Evolutionary conservation across 139 green algal genomes (phyloP).

Genomic region (Tetradesmus lagerheimii): DNA sequence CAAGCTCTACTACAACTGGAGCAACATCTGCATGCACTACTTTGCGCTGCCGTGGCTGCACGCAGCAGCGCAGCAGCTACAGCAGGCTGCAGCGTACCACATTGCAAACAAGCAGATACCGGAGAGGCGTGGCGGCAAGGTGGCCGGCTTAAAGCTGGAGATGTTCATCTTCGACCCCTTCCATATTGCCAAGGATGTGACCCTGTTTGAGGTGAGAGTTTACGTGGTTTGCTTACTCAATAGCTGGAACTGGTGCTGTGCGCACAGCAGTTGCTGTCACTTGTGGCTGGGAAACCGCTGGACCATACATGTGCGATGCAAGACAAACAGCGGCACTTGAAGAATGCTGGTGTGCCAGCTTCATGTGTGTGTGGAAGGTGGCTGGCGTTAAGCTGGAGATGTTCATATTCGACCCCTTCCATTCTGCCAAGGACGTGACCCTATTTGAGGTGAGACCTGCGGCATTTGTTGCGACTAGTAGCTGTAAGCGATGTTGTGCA

Average conservation of each 20-base stretch:
- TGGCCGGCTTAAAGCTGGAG: constrained; percentile 94
- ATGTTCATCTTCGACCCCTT: constrained; percentile 99
- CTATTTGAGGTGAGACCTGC: constrained; percentile 73
- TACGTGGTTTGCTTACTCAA: neutral
- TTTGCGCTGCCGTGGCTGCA: constrained; percentile 86
- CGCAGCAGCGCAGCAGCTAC: constrained; percentile 49
- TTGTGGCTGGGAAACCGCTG: too few relatives aligned
- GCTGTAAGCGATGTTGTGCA: too few relatives aligned
- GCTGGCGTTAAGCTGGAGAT: constrained; percentile 89
- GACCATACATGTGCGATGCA: too few relatives aligned
- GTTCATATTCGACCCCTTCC: constrained; percentile 98
- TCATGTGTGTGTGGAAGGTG: neutral
- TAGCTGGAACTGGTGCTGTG: too few relatives aligned
- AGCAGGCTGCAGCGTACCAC: constrained; percentile 78
- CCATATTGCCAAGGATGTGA: constrained; percentile 63
- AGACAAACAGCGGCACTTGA: constrained; percentile 32
- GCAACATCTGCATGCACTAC: constrained; percentile 98
- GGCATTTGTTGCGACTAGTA: too few relatives aligned
- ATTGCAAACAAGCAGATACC: constrained; percentile 93
- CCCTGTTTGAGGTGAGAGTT: constrained; percentile 70
- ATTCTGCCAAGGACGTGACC: constrained; percentile 61
- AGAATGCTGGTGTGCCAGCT: neutral
- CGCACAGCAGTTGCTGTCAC: too few relatives aligned
- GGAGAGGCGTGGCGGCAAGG: constrained; percentile 51
- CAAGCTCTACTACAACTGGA: constrained; percentile 88